phyloP scores from a whole-genome alignment of 805 yeast genomes.

The Ogataea degrootiae region DNA sequence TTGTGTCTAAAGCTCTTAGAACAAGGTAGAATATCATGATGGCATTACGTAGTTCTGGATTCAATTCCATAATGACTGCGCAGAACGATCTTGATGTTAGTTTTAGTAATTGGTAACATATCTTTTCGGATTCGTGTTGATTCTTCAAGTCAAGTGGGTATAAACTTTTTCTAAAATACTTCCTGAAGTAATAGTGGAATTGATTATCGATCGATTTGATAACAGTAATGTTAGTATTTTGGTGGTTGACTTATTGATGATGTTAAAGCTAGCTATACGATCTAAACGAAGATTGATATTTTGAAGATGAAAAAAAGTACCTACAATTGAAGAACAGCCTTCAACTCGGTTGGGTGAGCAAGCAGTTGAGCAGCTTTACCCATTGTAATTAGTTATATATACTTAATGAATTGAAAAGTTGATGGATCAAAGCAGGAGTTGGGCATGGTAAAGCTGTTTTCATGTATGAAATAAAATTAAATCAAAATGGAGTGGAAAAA shows the following conservation, averaged over 20 bases:
- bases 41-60: slow-evolving; percentile 81
- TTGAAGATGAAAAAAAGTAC: slow-evolving; percentile 13
- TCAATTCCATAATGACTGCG: slow-evolving; percentile 87
- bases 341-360: slow-evolving; percentile 67
- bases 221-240: neutral
- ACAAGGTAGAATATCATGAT: slow-evolving; percentile 81
- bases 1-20: slow-evolving; percentile 87
- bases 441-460: neutral
- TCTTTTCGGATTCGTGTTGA: slow-evolving; percentile 41
- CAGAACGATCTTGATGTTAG: slow-evolving; percentile 86
- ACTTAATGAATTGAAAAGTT: neutral
- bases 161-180: slow-evolving; percentile 47
- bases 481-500: no score
- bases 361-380: slow-evolving; percentile 56
- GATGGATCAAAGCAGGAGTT: neutral
- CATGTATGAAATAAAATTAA: no score
- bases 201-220: neutral
- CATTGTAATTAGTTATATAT: slow-evolving; percentile 32
- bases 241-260: neutral
- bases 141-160: slow-evolving; percentile 42
- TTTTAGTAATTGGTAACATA: slow-evolving; percentile 65
- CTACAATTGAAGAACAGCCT: slow-evolving; percentile 59
- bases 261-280: slow-evolving; percentile 1
- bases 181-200: slow-evolving; percentile 20
- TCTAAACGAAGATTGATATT: slow-evolving; percentile 1